Percentiles rank a stretch among this genome's conserved stretches.
These are phyloP conservation scores for Veloboletus limbatus DNA, from an alignment of 1,284 basidiomycete species.

Conservation along the genomic window DNA sequence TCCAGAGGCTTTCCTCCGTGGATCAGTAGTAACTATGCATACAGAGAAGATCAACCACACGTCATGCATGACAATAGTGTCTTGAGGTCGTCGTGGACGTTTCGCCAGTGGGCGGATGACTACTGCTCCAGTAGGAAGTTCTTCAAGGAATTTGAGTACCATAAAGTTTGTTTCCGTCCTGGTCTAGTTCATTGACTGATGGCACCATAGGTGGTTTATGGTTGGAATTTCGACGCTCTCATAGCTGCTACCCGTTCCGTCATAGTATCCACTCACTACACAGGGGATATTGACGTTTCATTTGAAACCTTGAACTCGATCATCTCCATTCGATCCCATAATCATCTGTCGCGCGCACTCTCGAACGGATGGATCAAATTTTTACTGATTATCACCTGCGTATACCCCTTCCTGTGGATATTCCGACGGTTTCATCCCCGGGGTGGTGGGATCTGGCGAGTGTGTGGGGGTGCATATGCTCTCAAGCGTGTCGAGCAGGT, in stretches of 20 bases:
- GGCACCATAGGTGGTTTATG: conserved; percentile 51
- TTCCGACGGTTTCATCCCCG: conserved; percentile 57
- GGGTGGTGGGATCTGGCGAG: conserved; percentile 66
- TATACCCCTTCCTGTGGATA: conserved; percentile 75
- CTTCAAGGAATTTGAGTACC: conserved; percentile 65
- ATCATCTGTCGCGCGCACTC: conserved; percentile 55
- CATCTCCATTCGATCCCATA: conserved; percentile 61
- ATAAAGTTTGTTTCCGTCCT: conserved; percentile 42
- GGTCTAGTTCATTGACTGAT: background rate
- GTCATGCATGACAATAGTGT: conserved; percentile 29
- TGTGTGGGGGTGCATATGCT: conserved; percentile 67
- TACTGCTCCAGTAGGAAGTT: conserved; percentile 59
- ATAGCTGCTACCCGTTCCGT: conserved; percentile 50
- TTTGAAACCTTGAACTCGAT: conserved; percentile 44
- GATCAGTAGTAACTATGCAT: conserved; percentile 32
- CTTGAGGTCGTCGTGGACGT: conserved; percentile 48
- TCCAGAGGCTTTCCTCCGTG: conserved; percentile 44
- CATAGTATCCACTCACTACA: conserved; percentile 53
- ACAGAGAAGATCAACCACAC: conserved; percentile 26
- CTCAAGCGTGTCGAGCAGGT: conserved; percentile 47
- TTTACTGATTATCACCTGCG: conserved; percentile 57
- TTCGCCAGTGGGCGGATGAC: conserved; percentile 69
- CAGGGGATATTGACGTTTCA: conserved; percentile 47
- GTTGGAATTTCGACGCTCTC: conserved; percentile 65
- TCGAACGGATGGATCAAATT: conserved; percentile 66